phyloP scores from a whole-genome alignment of 306 rosid genomes.

The Fragaria iinumae region DNA sequence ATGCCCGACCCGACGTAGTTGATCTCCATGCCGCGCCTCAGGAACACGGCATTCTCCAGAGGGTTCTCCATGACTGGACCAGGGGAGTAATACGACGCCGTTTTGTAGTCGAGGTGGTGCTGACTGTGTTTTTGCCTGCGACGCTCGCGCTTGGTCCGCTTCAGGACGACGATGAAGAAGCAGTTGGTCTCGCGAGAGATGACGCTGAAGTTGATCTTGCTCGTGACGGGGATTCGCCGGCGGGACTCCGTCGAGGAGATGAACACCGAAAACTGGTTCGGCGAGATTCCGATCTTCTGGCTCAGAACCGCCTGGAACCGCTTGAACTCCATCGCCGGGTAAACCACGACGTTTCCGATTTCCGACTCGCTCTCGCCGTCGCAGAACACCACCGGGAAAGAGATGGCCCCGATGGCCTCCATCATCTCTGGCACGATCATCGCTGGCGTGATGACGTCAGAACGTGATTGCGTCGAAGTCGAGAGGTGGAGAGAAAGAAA shows the following conservation, averaged over 20 bases:
- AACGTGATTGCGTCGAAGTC: background rate
- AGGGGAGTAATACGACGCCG: background rate
- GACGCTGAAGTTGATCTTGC: constrained; percentile 47
- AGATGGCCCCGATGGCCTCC: constrained; percentile 18
- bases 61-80: constrained; percentile 21
- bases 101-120: background rate
- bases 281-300: constrained; percentile 53
- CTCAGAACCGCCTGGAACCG: constrained; percentile 36
- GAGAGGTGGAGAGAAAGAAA: background rate
- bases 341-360: constrained; percentile 44
- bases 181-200: constrained; percentile 33
- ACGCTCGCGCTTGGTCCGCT: constrained; percentile 48
- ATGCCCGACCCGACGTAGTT: constrained; percentile 11
- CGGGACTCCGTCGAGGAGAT: constrained; percentile 31
- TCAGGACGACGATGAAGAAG: constrained; percentile 54
- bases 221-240: constrained; percentile 48
- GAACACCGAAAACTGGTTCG: constrained; percentile 48
- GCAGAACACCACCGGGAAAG: constrained; percentile 44
- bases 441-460: constrained; percentile 6
- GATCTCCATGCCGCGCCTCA: constrained; percentile 34
- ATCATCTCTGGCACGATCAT: constrained; percentile 19
- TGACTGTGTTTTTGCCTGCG: constrained; percentile 16
- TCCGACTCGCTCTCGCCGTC: constrained; percentile 52
- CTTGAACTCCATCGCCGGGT: constrained; percentile 42
- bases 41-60: constrained; percentile 45